These are phyloP conservation scores for Backusella circina DNA, from an alignment of 192 early-diverging fungal species.

Conservation along the genomic window DNA sequence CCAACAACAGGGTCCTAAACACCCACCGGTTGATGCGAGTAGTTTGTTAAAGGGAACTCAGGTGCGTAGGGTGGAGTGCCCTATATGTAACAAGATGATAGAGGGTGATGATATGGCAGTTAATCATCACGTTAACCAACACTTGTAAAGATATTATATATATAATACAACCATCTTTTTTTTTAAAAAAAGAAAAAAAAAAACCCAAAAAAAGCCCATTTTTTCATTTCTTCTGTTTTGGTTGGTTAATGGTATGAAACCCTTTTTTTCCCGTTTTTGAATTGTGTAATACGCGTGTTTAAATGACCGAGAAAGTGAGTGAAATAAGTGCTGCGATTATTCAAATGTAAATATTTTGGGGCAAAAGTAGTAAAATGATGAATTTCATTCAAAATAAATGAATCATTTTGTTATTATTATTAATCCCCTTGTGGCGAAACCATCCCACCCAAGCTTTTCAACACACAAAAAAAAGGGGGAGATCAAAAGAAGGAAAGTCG, in stretches of 20 bases:
- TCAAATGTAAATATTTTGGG: not conserved
- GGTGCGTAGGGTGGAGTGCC: constrained; percentile 23
- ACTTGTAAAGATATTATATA: constrained; percentile 13
- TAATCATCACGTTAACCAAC: constrained; percentile 32
- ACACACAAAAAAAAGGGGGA: not conserved
- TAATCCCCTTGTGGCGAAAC: not conserved
- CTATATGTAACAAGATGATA: constrained; percentile 20
- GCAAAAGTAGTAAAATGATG: not conserved
- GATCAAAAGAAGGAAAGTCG: not conserved
- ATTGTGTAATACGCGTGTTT: not conserved
- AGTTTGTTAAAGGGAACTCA: constrained; percentile 9
- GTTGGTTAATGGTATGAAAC: not conserved
- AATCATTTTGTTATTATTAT: not conserved
- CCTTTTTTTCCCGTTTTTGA: not conserved
- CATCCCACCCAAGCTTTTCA: not conserved
- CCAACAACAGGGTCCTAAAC: not conserved
- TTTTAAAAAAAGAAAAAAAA: too few relatives aligned
- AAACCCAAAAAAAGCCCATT: too few relatives aligned
- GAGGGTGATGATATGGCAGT: constrained; percentile 31
- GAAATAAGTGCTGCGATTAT: not conserved
- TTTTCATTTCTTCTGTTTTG: not conserved
- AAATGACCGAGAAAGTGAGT: not conserved
- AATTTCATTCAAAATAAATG: not conserved
- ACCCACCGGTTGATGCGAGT: constrained; percentile 19
- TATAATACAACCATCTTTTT: too few relatives aligned